These are phyloP conservation scores for Fusarium coffeatum DNA, from an alignment of 2,329 filamentous ascomycete genomes.

Conservation along the genomic window DNA sequence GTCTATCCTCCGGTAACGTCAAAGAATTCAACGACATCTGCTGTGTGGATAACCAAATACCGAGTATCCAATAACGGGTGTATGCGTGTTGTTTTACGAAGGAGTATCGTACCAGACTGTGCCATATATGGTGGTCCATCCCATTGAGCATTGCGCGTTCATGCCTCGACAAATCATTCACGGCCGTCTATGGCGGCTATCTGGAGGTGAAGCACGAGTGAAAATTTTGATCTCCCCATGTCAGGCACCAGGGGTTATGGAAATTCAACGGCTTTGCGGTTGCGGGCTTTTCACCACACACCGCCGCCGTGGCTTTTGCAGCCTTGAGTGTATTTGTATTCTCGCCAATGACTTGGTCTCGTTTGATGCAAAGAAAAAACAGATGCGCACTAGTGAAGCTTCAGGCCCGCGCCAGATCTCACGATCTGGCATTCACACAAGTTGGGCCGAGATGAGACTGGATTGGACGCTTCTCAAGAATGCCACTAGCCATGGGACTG, in stretches of 20 bases:
- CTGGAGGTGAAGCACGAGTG: conserved; percentile 10
- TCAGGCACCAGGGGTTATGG: conserved; percentile 26
- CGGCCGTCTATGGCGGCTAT: conserved; percentile 26
- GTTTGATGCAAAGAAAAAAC: conserved; percentile 33
- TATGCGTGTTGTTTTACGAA: conserved; percentile 5
- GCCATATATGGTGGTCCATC: conserved; percentile 8
- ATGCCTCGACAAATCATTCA: conserved; percentile 16
- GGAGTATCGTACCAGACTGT: conserved; percentile 4
- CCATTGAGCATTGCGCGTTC: conserved; percentile 18
- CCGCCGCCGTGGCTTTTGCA: conserved; percentile 35
- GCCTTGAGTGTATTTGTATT: conserved; percentile 4
- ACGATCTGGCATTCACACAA: conserved; percentile 39
- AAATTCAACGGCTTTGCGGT: conserved; percentile 33
- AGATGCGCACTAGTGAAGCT: conserved; percentile 35
- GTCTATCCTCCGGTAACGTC: not conserved
- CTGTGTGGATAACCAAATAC: conserved; percentile 22
- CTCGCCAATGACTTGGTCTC: conserved; percentile 29
- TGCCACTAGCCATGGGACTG: conserved; percentile 26
- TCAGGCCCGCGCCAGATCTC: conserved; percentile 37
- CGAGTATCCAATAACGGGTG: conserved; percentile 23
- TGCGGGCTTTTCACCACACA: conserved; percentile 29
- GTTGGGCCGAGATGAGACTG: conserved; percentile 35
- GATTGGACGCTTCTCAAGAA: conserved; percentile 16
- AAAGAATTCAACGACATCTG: conserved; percentile 26
- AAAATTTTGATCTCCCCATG: conserved; percentile 1